Evolutionary conservation across 768 basidiomycete genomes (phyloP), one percentile per base, ranked within the genome.

Genomic region (Pseudohyphozyma bogoriensis): DNA sequence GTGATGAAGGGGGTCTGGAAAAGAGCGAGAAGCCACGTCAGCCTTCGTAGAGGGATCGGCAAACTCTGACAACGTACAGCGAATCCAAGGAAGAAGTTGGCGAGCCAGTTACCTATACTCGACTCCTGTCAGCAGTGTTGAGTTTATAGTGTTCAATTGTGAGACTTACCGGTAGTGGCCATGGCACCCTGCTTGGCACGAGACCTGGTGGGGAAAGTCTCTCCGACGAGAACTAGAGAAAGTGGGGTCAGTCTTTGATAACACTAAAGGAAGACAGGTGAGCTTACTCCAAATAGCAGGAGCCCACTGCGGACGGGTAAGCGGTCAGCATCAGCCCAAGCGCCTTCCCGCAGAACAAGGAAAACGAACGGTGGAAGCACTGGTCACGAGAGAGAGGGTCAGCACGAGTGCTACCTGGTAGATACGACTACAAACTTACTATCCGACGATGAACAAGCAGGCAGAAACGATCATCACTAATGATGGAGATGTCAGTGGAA

Each of bases 1-100:
- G 75, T 76, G 69, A 86, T 86, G 73, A 85, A 84, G 0, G 85
- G 84, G n/a, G 85, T 86, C 76, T 85, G 85, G 79, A 86, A 86
- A 0, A 83, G 56, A 85, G 74, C 39, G 85, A 74, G 76, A 85
- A 84, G 70, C 51, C 51, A 47, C 31, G 33, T 10, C 33, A 33
- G 32, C 29, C 31, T 57, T 31, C 49, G 33, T 6, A 29, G 26
- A 12, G 8, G n/a, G n/a, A n/a, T n/a, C n/a, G n/a, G n/a, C n/a
- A n/a, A n/a, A n/a, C 37, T 9, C 40, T 42, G 7, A 42, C 40
- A 7, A 10, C 7, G 40, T 42, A 18, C 18, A 42, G n/a, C n/a
- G 40, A 42, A 42, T 2, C 39, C 54, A 39, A 61, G 29, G 26
- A 64, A 45, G 64, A 67, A 69, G 52, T 68, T 69, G 64, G n/a